These are phyloP conservation scores for Mortierella sp. DNA, from an alignment of 371 early-diverging fungal species.

Conservation along the genomic window DNA sequence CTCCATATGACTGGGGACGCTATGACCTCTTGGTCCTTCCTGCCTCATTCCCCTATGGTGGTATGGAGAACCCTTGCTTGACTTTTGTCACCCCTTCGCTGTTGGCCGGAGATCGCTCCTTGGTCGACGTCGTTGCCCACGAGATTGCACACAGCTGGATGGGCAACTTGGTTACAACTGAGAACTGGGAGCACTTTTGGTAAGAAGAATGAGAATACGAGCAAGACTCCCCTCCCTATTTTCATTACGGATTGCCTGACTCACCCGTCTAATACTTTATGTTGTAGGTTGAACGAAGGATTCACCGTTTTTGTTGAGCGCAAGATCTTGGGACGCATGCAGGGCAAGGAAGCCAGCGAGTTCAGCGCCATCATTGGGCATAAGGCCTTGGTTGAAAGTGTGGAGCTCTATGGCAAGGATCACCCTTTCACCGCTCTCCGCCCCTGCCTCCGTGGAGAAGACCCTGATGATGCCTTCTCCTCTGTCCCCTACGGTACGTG, in stretches of 20 bases:
- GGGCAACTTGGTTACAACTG: conserved; percentile 95
- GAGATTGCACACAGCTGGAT: conserved; percentile 98
- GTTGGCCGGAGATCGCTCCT: conserved; percentile 94
- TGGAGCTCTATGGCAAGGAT: conserved; percentile 82
- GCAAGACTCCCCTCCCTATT: not conserved
- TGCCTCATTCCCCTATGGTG: conserved; percentile 91
- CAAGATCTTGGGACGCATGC: conserved; percentile 87
- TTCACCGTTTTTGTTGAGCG: conserved; percentile 97
- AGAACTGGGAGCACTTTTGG: conserved; percentile 82
- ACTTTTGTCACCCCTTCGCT: conserved; percentile 91
- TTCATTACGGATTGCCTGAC: not conserved
- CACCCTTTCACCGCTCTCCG: conserved; percentile 85
- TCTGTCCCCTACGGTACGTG: conserved; percentile 89
- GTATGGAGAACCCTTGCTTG: conserved; percentile 99
- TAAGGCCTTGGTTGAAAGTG: conserved; percentile 81
- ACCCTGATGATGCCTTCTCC: conserved; percentile 97
- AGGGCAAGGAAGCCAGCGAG: conserved; percentile 88
- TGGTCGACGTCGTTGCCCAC: conserved; percentile 97
- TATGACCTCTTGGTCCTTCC: conserved; percentile 93
- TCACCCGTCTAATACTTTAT: not conserved
- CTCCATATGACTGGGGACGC: conserved; percentile 96
- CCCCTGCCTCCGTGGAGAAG: conserved; percentile 84
- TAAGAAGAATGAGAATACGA: conserved; percentile 10
- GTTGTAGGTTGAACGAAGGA: conserved; percentile 92
- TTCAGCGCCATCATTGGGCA: conserved; percentile 92